phyloP scores from a whole-genome alignment of 2,329 filamentous ascomycete genomes.

The Dothidotthia symphoricarpi region DNA sequence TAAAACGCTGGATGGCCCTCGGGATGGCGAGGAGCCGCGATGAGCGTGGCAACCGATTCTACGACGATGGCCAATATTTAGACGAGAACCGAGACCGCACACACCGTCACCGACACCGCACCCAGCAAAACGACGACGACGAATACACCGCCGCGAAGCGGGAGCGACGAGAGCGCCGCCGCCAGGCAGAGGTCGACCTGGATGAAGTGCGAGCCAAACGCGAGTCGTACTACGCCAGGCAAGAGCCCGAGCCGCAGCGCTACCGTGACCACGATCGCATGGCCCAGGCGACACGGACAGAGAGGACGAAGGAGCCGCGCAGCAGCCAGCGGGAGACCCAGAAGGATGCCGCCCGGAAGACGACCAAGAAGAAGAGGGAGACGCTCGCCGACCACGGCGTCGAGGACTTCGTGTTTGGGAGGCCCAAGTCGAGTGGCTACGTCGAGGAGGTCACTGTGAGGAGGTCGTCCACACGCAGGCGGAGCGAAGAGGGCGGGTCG shows the following conservation, averaged over 20 bases:
- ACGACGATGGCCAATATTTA: slow-evolving; percentile 28
- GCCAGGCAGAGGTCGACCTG: slow-evolving; percentile 39
- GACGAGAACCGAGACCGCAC: slow-evolving; percentile 31
- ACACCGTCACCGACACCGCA: slow-evolving; percentile 29
- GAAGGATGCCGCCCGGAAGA: slow-evolving; percentile 29
- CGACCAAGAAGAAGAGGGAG: slow-evolving; percentile 24
- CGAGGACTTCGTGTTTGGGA: slow-evolving; percentile 35
- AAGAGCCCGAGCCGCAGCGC: slow-evolving; percentile 33
- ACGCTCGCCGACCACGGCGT: slow-evolving; percentile 23
- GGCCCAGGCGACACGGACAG: slow-evolving; percentile 28
- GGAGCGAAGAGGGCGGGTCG: slow-evolving; percentile 38
- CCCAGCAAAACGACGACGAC: slow-evolving; percentile 25
- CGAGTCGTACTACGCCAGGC: slow-evolving; percentile 39
- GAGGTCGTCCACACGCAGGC: slow-evolving; percentile 26
- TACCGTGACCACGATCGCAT: slow-evolving; percentile 33
- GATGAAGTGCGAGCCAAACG: slow-evolving; percentile 42
- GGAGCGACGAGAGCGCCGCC: slow-evolving; percentile 35
- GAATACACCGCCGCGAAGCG: slow-evolving; percentile 28
- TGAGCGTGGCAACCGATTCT: slow-evolving; percentile 33
- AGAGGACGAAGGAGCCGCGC: slow-evolving; percentile 30
- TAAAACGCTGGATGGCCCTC: slow-evolving; percentile 28
- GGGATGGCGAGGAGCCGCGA: slow-evolving; percentile 38
- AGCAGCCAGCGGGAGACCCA: slow-evolving; percentile 30
- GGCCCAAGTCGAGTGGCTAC: slow-evolving; percentile 28
- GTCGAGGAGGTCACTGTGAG: slow-evolving; percentile 31